A percentile compares a stretch with the other conserved stretches of the same genome.
Conservation (phyloP, 495 filamentous ascomycete genomes). For the Penicillium diatomitis region DNA sequence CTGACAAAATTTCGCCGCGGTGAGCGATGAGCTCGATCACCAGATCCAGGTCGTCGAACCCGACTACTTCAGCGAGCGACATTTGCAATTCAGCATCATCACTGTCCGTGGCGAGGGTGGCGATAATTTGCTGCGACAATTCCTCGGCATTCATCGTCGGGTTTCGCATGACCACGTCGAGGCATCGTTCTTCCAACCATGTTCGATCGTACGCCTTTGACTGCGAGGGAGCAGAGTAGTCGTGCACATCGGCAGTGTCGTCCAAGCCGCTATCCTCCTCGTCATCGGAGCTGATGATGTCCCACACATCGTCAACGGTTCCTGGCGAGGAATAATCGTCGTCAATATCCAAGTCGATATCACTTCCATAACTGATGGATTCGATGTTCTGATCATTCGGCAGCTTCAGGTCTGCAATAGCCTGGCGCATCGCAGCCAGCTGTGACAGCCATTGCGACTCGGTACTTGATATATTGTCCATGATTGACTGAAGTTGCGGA, state of each 20-base stretch:
- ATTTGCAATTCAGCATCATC: conserved; percentile 81
- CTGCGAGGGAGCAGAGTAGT: conserved; percentile 1
- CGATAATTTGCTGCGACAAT: conserved; percentile 62
- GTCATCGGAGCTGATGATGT: conserved; percentile 68
- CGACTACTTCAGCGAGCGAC: conserved; percentile 80
- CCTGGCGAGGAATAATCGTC: conserved; percentile 52
- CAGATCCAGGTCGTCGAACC: conserved; percentile 85
- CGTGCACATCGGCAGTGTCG: conserved; percentile 13
- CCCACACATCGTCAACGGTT: conserved; percentile 78
- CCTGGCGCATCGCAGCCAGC: conserved; percentile 60
- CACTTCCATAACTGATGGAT: conserved; percentile 42
- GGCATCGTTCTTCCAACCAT: conserved; percentile 63
- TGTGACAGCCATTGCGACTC: conserved; percentile 66
- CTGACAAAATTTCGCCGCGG: conserved; percentile 50
- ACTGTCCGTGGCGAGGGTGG: conserved; percentile 54
- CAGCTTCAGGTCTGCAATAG: conserved; percentile 60
- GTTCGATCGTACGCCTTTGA: conserved; percentile 24
- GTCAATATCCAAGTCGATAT: conserved; percentile 51
- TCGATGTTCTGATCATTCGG: conserved; percentile 35
- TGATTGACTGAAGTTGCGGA: conserved; percentile 4
- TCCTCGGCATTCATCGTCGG: conserved; percentile 52
- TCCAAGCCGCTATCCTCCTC: conserved; percentile 46
- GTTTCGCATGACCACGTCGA: conserved; percentile 46
- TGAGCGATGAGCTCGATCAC: conserved; percentile 75
- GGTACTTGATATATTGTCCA: conserved; percentile 26